Evolutionary conservation across 140 eudicot genomes (phyloP), one percentile per base, ranked within the genome.

Genomic region (Flaveria floridana): DNA sequence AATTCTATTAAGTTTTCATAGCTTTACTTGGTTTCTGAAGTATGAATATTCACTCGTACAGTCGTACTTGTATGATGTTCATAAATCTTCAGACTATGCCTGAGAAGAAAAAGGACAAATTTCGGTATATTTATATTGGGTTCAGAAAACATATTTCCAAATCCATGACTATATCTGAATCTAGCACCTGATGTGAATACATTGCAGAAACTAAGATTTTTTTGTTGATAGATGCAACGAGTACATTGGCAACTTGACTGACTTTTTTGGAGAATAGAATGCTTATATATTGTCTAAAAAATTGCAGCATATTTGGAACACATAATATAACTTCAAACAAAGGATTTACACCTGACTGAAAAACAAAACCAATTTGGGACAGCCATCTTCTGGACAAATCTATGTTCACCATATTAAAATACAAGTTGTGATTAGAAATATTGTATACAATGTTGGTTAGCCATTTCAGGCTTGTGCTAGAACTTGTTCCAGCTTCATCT

Each of bases 81-180:
- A 11, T 4, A 47, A 47, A 47, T 10, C n/a, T 52, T n/a, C 21
- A 15, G 59, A n/a, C 59, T 52, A 52, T 7, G 21, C 59, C 59
- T n/a, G 16, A 16, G 59, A 52, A 52, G 16, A 52, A 52, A 15
- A 15, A 23, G 6, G 6, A 52, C 59, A 52, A 52, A 52, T 15
- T 52, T 52, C 16, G 21, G 59, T 52, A n/a, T 52, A 52, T 52
- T 52, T 52, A 52, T 52, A n/a, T 52, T 16, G 19, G 23, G 63
- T 52, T 71, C 30, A 53, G 30, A 28, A 71, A 71, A 16, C 28
- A 37, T 65, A 28, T 3, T 67, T 67, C 55, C 55, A 18, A 42
- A 18, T 67, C 16, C 3, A 19, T 10, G 11, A 41, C 30, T 18
- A 67, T 41, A 14, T 23, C 19, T 51, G 1, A 14, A 51, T n/a